Conservation (phyloP, 768 basidiomycete genomes). For the Coprinopsis sp. region DNA sequence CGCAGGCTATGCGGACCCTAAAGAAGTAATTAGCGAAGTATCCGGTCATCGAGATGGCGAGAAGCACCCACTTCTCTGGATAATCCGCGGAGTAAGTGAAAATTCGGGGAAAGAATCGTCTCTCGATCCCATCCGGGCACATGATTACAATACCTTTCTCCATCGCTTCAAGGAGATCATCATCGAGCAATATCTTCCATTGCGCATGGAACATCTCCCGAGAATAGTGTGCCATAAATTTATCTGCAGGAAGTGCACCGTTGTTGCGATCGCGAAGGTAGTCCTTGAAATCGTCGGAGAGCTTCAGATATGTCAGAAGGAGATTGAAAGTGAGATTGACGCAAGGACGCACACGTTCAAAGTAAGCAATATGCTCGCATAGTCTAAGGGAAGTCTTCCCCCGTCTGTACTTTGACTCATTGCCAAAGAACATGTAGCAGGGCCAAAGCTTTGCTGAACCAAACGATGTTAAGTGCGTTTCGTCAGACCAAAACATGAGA, state of each 20-base stretch:
- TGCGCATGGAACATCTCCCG: background rate
- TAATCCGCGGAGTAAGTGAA: constrained; percentile 8
- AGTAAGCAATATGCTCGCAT: constrained; percentile 17
- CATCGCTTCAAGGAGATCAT: background rate
- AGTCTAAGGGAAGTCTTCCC: constrained; percentile 9
- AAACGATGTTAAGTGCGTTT: constrained; percentile 14
- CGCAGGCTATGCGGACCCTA: background rate
- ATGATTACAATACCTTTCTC: background rate
- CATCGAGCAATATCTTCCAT: background rate
- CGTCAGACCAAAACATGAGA: no score
- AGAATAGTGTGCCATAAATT: background rate
- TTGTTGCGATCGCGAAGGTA: no score
- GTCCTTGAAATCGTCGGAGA: no score
- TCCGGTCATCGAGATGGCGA: background rate
- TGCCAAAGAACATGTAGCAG: no score
- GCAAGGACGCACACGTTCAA: constrained; percentile 1
- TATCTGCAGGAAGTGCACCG: no score
- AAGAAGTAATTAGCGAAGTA: background rate
- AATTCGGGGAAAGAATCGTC: constrained; percentile 2
- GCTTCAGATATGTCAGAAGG: no score
- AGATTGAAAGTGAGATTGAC: no score
- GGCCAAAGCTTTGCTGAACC: constrained; percentile 16
- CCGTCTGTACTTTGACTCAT: constrained; percentile 15
- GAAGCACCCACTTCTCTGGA: constrained; percentile 3
- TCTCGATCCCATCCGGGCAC: background rate